A percentile compares a stretch with the other conserved stretches of the same genome.
phyloP scores from a whole-genome alignment of 2,329 filamentous ascomycete species.

The Pseudomassariella vexata region DNA sequence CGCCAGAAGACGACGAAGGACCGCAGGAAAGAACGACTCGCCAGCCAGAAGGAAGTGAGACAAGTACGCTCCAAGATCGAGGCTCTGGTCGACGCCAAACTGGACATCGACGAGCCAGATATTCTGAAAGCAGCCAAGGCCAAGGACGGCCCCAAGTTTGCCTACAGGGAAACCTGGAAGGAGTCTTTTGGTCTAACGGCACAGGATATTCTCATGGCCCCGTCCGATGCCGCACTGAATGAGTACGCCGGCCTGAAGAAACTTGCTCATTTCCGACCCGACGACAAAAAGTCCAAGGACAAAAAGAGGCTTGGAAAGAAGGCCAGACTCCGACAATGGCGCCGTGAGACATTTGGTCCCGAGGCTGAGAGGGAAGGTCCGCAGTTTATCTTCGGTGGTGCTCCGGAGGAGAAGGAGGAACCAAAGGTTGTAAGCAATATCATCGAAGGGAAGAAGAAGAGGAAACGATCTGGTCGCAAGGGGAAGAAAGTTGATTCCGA shows the following conservation, averaged over 20 bases:
- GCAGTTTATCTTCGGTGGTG: conserved; percentile 49
- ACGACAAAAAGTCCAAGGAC: conserved; percentile 83
- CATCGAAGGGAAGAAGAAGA: conserved; percentile 30
- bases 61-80: conserved; percentile 80
- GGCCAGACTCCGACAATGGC: conserved; percentile 82
- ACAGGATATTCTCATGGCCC: conserved; percentile 82
- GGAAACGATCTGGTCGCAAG: conserved; percentile 11
- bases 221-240: conserved; percentile 80
- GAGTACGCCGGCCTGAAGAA: conserved; percentile 93
- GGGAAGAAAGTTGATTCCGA: too few species aligned
- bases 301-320: conserved; percentile 90
- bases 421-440: too few species aligned
- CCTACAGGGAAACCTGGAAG: conserved; percentile 91
- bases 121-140: conserved; percentile 35
- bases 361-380: conserved; percentile 52
- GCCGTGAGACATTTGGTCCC: conserved; percentile 55
- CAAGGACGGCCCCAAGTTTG: conserved; percentile 52
- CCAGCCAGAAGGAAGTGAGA: conserved; percentile 65
- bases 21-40: conserved; percentile 51
- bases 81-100: conserved; percentile 73
- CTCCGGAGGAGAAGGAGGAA: conserved; percentile 13
- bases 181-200: conserved; percentile 84
- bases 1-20: conserved; percentile 57
- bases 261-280: conserved; percentile 81
- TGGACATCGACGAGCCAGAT: conserved; percentile 66